Percentiles rank a stretch among this genome's conserved stretches.
Conservation (phyloP, 225 moss, liverwort and hornwort species). For the Physcomitrium patens region DNA sequence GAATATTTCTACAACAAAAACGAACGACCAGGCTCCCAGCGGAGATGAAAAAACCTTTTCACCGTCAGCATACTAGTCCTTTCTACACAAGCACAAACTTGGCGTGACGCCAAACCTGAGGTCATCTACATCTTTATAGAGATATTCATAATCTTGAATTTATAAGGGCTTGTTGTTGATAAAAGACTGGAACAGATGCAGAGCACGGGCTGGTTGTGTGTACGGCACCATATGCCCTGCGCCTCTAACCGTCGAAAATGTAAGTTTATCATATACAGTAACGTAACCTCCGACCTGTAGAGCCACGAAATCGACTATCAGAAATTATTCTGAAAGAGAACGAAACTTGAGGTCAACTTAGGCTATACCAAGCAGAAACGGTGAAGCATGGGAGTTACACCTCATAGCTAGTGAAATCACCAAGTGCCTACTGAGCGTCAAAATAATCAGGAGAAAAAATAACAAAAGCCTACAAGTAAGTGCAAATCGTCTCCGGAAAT, state of each 20-base stretch:
- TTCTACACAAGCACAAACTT: constrained; percentile 1
- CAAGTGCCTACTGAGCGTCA: too few relatives aligned
- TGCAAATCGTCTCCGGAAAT: too few relatives aligned
- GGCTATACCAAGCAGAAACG: background rate
- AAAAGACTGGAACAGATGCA: constrained; percentile 83
- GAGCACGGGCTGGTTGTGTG: constrained; percentile 84
- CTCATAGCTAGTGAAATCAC: background rate
- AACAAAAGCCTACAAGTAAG: too few relatives aligned
- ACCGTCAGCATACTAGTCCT: background rate
- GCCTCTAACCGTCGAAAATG: constrained; percentile 85
- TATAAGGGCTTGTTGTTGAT: constrained; percentile 62
- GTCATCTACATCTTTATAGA: constrained; percentile 24
- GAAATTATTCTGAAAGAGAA: background rate
- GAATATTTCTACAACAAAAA: constrained; percentile 4
- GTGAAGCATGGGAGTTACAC: background rate
- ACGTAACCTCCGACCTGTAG: constrained; percentile 92
- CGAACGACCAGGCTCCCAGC: background rate
- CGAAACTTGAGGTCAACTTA: too few relatives aligned
- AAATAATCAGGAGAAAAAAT: too few relatives aligned
- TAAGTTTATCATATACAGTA: constrained; percentile 83
- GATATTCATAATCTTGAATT: constrained; percentile 15
- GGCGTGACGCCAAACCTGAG: constrained; percentile 5
- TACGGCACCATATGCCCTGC: constrained; percentile 99
- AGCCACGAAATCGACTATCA: constrained; percentile 7
- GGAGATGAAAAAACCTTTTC: background rate